Conservation (phyloP, 225 moss, liverwort and hornwort genomes). For the Asterella californica region DNA sequence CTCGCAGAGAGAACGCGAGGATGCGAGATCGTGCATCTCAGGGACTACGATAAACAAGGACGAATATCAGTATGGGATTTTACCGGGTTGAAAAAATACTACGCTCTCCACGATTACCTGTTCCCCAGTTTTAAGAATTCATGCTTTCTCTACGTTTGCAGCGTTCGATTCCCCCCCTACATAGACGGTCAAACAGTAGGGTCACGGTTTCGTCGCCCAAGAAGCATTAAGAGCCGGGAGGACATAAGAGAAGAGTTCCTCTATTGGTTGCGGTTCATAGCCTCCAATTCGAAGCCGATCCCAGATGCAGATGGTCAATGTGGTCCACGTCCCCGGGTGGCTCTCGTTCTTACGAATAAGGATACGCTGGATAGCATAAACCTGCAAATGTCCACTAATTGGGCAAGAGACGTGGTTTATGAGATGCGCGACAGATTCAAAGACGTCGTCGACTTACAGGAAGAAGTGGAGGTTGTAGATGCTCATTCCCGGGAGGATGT, state of each 20-base stretch:
- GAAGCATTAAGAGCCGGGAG: background rate
- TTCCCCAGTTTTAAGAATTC: constrained; percentile 29
- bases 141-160: constrained; percentile 28
- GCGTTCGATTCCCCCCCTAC: constrained; percentile 1
- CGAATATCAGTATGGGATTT: constrained; percentile 24
- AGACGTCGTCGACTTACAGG: constrained; percentile 12
- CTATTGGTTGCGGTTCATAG: constrained; percentile 73
- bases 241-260: constrained; percentile 34
- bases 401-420: constrained; percentile 8
- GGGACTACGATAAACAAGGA: background rate
- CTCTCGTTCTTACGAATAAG: constrained; percentile 61
- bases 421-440: constrained; percentile 21
- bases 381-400: background rate
- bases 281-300: constrained; percentile 45
- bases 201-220: background rate
- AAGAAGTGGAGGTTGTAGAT: constrained; percentile 17
- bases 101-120: constrained; percentile 30
- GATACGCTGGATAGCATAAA: constrained; percentile 30
- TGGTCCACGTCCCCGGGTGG: constrained; percentile 51
- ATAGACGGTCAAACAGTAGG: background rate
- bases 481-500: constrained; percentile 6
- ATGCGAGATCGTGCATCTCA: constrained; percentile 7
- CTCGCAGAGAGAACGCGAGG: constrained; percentile 22
- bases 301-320: constrained; percentile 38
- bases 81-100: constrained; percentile 26